Percentiles rank a stretch among this genome's conserved stretches.
phyloP scores from a whole-genome alignment of 148 eudicot genomes.

The Fagopyrum esculentum region DNA sequence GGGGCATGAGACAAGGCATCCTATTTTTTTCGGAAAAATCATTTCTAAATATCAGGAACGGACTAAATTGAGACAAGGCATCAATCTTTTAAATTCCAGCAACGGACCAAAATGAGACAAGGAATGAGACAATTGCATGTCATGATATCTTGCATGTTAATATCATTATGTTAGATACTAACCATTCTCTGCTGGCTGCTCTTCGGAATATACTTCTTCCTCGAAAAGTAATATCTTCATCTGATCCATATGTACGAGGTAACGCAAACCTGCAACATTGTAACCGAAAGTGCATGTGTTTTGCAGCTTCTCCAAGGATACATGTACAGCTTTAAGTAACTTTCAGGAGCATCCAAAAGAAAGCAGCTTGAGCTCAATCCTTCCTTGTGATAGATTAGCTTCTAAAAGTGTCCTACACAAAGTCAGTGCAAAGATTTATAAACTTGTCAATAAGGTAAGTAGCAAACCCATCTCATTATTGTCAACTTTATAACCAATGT shows the following conservation, averaged over 20 bases:
- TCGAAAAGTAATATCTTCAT: conserved; percentile 38
- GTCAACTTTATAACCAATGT: too few relatives aligned
- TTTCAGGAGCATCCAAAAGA: conserved; percentile 56
- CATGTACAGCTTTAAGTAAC: conserved; percentile 59
- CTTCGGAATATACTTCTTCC: conserved; percentile 56
- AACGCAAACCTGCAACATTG: neutral
- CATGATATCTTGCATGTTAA: conserved; percentile 28
- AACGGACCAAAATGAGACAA: too few relatives aligned
- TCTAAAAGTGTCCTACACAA: conserved; percentile 38
- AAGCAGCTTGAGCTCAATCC: conserved; percentile 70
- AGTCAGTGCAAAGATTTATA: conserved; percentile 42
- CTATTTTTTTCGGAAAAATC: too few relatives aligned
- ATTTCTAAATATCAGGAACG: too few relatives aligned
- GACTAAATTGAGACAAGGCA: too few relatives aligned
- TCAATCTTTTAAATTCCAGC: too few relatives aligned
- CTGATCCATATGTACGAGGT: neutral
- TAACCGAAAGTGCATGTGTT: neutral
- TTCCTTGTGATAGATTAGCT: conserved; percentile 58
- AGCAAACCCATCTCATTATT: too few relatives aligned
- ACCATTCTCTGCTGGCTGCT: conserved; percentile 53
- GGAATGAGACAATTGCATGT: too few relatives aligned
- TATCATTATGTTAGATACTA: conserved; percentile 50
- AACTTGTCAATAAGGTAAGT: conserved; percentile 23
- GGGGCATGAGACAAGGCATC: too few relatives aligned
- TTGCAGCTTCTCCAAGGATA: conserved; percentile 56